Evolutionary conservation across 805 yeast species (phyloP), one percentile per base, ranked within the genome.

Genomic region (Metschnikowia bowlesiae): DNA sequence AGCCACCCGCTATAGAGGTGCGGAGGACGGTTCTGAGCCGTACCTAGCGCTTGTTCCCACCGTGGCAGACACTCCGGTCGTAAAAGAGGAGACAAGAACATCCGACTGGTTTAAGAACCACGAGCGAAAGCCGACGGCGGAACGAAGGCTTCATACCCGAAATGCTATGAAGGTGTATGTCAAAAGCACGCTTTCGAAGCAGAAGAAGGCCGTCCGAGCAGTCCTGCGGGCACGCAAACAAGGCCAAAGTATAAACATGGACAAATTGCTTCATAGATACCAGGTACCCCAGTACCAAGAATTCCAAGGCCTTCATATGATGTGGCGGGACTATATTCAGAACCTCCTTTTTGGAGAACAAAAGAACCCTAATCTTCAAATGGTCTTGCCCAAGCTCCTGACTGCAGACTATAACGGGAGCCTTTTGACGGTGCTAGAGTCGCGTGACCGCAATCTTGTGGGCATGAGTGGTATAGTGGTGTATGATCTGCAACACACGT

Each of bases 391-490:
- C 6, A 82, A 84, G 56, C 67, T 90, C 38, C 78, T 92, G 1
- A 77, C 85, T 53, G 88, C 94, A 1, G 97, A 90, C 60, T 86
- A 79, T 66, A 85, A 85, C 58, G 97, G 97, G 3, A 80, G 94
- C n/a, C 63, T 66, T 39, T 50, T 89, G 11, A 74, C 73, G 11
- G 90, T 90, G 0, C 59, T 73, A 2, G 77, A 80, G 43, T 74
- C 88, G n/a, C 67, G 69, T 18, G 85, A 84, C 59, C 69, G 74
- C 5, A 76, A 80, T 45, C 61, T 80, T 49, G 73, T 84, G 7
- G 95, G 94, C 0, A 58, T 76, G 32, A 56, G 71, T 36, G 97
- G 97, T 0, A 86, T 90, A 5, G 87, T 90, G 1, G 69, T 88
- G 2, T 87, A 94, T 86, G 97, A 90, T 62, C 79, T 92, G 8